phyloP scores from a whole-genome alignment of 2,329 filamentous ascomycete genomes.

The Neofusicoccum cordaticola region DNA sequence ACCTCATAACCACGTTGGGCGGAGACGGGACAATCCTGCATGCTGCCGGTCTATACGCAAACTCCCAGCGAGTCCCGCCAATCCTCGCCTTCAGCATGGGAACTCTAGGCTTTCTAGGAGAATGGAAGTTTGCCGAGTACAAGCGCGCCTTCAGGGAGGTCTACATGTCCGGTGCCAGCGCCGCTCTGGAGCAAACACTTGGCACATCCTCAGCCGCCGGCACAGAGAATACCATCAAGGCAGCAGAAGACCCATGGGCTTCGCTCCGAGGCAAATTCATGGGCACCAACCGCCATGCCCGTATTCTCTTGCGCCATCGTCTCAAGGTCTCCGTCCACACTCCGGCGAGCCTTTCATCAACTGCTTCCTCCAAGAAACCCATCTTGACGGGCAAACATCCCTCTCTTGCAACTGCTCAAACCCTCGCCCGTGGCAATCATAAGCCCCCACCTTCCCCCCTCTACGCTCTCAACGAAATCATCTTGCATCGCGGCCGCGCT shows the following conservation, averaged over 20 bases:
- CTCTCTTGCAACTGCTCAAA: conserved; percentile 21
- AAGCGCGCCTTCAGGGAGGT: conserved; percentile 90
- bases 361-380: conserved; percentile 31
- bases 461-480: conserved; percentile 89
- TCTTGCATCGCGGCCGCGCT: conserved; percentile 85
- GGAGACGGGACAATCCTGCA: conserved; percentile 90
- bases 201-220: background rate
- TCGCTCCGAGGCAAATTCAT: conserved; percentile 76
- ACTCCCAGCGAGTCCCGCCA: conserved; percentile 76
- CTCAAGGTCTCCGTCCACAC: conserved; percentile 80
- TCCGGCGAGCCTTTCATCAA: conserved; percentile 52
- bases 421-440: conserved; percentile 1
- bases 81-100: conserved; percentile 97
- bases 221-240: conserved; percentile 23
- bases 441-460: conserved; percentile 49
- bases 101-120: conserved; percentile 87
- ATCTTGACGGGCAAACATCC: conserved; percentile 18
- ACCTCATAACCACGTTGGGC: conserved; percentile 84
- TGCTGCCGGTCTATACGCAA: conserved; percentile 82
- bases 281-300: conserved; percentile 69
- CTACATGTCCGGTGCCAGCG: conserved; percentile 72
- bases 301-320: conserved; percentile 81
- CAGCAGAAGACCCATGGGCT: conserved; percentile 60
- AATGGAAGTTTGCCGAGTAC: conserved; percentile 94
- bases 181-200: conserved; percentile 31